Evolutionary conservation across 768 basidiomycete species (phyloP).

Genomic region (Termitomyces sp.): DNA sequence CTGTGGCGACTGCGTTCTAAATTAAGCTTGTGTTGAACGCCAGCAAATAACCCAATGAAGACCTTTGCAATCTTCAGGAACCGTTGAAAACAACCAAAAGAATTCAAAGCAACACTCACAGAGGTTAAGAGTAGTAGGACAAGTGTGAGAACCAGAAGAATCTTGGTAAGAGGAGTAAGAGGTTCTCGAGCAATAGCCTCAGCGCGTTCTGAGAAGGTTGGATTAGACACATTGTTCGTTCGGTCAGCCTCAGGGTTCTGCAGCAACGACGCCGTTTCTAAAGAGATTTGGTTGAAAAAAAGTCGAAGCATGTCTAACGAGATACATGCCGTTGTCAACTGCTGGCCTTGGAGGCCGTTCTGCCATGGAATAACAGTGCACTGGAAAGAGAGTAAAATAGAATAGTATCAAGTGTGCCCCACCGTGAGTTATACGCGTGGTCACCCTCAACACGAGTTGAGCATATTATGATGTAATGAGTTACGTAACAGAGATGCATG

Average conservation of each 20-base stretch:
- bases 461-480: not conserved
- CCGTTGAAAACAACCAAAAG: not conserved
- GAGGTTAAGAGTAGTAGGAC: slow-evolving; percentile 77
- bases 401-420: not conserved
- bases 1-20: slow-evolving; percentile 35
- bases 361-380: slow-evolving; percentile 33
- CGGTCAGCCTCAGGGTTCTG: slow-evolving; percentile 40
- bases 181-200: slow-evolving; percentile 64
- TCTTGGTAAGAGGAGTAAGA: slow-evolving; percentile 77
- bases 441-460: not conserved
- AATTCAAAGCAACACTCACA: slow-evolving; percentile 21
- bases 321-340: slow-evolving; percentile 46
- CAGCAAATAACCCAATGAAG: slow-evolving; percentile 93
- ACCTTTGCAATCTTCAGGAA: slow-evolving; percentile 30
- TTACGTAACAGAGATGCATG: not conserved
- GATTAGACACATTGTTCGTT: slow-evolving; percentile 11
- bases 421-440: slow-evolving; percentile 2
- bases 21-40: slow-evolving; percentile 74
- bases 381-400: not conserved
- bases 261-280: slow-evolving; percentile 65
- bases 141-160: slow-evolving; percentile 71
- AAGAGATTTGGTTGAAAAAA: not conserved
- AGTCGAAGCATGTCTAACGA: slow-evolving; percentile 5
- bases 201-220: slow-evolving; percentile 41
- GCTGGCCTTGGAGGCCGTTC: slow-evolving; percentile 49